Evolutionary conservation across 805 yeast genomes (phyloP).

Genomic region (Teunomyces barrocoloradensis): DNA sequence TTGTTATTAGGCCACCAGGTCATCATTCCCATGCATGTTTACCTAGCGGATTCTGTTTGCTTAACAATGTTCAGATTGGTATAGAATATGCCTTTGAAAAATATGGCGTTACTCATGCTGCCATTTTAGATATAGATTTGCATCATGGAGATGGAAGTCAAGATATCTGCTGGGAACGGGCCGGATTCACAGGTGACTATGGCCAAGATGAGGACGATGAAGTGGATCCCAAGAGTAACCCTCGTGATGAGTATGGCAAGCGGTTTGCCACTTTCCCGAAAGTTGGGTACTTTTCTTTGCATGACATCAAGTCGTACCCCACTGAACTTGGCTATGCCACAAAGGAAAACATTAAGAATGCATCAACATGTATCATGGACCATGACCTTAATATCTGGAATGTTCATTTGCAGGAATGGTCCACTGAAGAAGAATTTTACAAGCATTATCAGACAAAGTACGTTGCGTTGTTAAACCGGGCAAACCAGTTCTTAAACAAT

Average conservation of each 20-base stretch:
- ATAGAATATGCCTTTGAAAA: slow-evolving; percentile 68
- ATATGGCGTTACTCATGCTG: slow-evolving; percentile 74
- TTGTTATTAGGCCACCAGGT: slow-evolving; percentile 78
- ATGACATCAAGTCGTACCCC: slow-evolving; percentile 84
- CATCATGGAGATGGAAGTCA: slow-evolving; percentile 92
- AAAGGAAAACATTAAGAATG: slow-evolving; percentile 66
- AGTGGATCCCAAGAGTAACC: slow-evolving; percentile 26
- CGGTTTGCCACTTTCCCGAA: slow-evolving; percentile 48
- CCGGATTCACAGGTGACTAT: slow-evolving; percentile 52
- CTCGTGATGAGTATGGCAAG: slow-evolving; percentile 49
- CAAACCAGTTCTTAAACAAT: slow-evolving; percentile 57
- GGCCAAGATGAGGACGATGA: slow-evolving; percentile 50
- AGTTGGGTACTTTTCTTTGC: slow-evolving; percentile 80
- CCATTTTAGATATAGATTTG: slow-evolving; percentile 75
- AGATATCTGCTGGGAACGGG: slow-evolving; percentile 79
- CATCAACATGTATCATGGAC: slow-evolving; percentile 74
- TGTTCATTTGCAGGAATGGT: slow-evolving; percentile 70
- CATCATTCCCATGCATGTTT: slow-evolving; percentile 80
- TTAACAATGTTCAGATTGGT: slow-evolving; percentile 79
- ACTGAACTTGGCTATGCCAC: slow-evolving; percentile 78
- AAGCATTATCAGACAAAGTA: slow-evolving; percentile 59
- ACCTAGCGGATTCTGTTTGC: slow-evolving; percentile 83
- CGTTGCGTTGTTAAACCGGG: slow-evolving; percentile 59
- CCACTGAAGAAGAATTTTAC: slow-evolving; percentile 62
- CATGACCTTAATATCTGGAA: slow-evolving; percentile 83